Conservation (phyloP, 768 basidiomycete genomes). For the Plicaturopsis crispa region DNA sequence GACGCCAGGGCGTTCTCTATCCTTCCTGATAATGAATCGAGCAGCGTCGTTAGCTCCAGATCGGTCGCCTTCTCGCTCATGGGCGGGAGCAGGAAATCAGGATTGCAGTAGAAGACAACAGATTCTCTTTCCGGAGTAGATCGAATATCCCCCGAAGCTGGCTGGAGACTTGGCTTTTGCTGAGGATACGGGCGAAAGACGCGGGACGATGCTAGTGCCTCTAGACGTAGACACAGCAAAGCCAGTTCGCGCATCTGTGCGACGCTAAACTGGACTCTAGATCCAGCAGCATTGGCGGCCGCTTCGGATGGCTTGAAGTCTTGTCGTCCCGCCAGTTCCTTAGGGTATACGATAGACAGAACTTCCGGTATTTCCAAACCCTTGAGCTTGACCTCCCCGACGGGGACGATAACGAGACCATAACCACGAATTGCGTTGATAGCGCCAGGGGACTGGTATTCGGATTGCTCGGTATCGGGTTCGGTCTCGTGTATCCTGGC, state of each 20-base stretch:
- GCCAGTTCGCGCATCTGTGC: constrained; percentile 71
- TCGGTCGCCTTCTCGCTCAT: constrained; percentile 68
- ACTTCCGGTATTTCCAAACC: constrained; percentile 89
- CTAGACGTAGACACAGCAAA: constrained; percentile 67
- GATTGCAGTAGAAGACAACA: constrained; percentile 47
- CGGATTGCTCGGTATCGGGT: constrained; percentile 53
- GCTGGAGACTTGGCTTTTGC: constrained; percentile 36
- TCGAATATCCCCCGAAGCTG: constrained; percentile 3
- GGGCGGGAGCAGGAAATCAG: constrained; percentile 56
- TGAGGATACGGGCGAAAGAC: constrained; percentile 43
- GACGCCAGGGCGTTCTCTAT: constrained; percentile 64
- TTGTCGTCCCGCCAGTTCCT: constrained; percentile 62
- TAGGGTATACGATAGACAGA: constrained; percentile 80
- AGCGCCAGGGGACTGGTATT: constrained; percentile 46
- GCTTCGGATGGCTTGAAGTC: constrained; percentile 37
- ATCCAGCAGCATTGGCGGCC: constrained; percentile 28
- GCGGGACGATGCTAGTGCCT: constrained; percentile 61
- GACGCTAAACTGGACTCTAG: constrained; percentile 61
- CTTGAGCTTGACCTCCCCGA: constrained; percentile 91
- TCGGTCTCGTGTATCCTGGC: constrained; percentile 50
- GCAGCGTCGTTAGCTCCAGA: constrained; percentile 60
- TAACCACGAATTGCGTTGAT: constrained; percentile 72
- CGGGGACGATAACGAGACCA: constrained; percentile 59
- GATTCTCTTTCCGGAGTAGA: constrained; percentile 15
- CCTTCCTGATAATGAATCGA: constrained; percentile 69